Conservation (phyloP, 345 rosid genomes). For the Eucalyptus cladocalyx region DNA sequence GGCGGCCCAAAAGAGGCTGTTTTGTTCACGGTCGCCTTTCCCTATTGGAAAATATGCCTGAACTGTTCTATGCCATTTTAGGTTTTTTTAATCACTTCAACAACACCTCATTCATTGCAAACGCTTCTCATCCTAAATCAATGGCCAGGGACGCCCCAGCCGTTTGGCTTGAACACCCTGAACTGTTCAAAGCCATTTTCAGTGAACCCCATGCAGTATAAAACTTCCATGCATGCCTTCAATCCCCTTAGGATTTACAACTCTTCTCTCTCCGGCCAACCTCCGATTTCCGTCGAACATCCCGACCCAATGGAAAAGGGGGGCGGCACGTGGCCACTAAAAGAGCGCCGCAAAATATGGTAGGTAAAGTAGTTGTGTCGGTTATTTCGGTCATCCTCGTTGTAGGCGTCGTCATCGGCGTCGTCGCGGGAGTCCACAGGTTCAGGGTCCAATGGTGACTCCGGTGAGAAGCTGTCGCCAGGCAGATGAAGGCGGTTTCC, state of each 20-base stretch:
- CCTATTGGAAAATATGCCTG: too few relatives aligned
- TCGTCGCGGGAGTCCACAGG: constrained; percentile 2
- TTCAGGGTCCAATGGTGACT: not conserved
- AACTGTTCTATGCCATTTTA: not conserved
- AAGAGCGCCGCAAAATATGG: not conserved
- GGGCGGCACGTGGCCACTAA: not conserved
- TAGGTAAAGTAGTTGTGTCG: constrained; percentile 9
- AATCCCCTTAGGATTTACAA: not conserved
- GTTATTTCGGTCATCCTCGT: constrained; percentile 32
- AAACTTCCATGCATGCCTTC: not conserved
- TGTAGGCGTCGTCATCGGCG: constrained; percentile 20
- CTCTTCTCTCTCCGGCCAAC: not conserved
- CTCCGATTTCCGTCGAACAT: not conserved
- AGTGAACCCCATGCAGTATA: not conserved
- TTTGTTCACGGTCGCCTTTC: too few relatives aligned
- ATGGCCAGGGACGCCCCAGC: not conserved
- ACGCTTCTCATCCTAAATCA: not conserved
- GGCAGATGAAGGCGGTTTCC: constrained; percentile 16
- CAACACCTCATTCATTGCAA: not conserved
- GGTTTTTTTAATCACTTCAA: not conserved
- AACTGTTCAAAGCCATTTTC: not conserved
- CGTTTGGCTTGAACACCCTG: not conserved
- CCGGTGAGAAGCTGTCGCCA: not conserved
- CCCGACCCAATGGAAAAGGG: not conserved
- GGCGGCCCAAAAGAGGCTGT: accelerated